Conservation (phyloP, 2,329 filamentous ascomycete species). For the Colletotrichum higginsianum region DNA sequence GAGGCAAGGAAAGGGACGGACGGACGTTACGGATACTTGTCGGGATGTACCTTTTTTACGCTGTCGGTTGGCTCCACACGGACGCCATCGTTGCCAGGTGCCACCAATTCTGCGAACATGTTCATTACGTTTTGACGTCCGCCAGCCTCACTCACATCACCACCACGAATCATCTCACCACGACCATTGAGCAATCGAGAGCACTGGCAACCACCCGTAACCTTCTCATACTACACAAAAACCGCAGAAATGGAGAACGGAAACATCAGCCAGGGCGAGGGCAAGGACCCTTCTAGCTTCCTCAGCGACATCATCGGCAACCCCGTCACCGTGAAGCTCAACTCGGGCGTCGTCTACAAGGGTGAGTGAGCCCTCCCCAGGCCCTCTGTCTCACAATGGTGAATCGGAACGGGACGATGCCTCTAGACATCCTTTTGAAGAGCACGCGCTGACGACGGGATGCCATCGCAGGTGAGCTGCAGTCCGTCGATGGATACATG, state of each 20-base stretch:
- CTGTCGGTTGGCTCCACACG: not conserved
- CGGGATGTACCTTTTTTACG: not conserved
- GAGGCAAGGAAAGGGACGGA: not conserved
- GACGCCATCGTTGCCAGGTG: constrained; percentile 28
- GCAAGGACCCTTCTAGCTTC: constrained; percentile 94
- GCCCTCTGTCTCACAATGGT: too few species aligned
- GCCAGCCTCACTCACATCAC: constrained; percentile 30
- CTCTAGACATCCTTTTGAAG: constrained; percentile 23
- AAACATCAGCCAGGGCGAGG: constrained; percentile 73
- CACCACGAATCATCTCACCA: constrained; percentile 1
- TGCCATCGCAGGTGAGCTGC: constrained; percentile 80
- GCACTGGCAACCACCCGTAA: not conserved
- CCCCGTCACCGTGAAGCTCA: constrained; percentile 95
- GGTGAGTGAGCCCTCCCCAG: constrained; percentile 65
- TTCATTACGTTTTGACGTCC: constrained; percentile 10
- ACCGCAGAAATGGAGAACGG: constrained; percentile 79
- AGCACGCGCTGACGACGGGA: constrained; percentile 33
- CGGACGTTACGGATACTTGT: not conserved
- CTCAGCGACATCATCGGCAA: constrained; percentile 95
- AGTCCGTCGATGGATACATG: constrained; percentile 99
- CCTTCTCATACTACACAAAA: not conserved
- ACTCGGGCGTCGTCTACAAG: constrained; percentile 99
- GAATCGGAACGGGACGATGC: not conserved
- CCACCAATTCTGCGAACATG: constrained; percentile 36
- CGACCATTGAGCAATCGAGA: not conserved